Conservation (phyloP, 176 grass and related monocot species). For the Musa troglodytarum region DNA sequence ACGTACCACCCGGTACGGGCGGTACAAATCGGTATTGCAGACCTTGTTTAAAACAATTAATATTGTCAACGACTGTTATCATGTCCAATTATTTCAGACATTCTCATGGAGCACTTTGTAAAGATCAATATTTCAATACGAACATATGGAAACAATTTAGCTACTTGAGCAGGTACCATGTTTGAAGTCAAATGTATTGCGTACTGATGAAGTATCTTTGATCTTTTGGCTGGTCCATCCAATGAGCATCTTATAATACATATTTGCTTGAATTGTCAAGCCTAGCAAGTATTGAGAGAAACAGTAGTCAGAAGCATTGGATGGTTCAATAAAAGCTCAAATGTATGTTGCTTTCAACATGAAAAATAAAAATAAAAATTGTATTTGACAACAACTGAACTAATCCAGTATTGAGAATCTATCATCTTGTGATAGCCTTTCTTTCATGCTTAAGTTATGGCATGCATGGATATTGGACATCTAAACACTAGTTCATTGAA, state of each 20-base stretch:
- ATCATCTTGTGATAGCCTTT: too few relatives aligned
- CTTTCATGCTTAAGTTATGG: too few relatives aligned
- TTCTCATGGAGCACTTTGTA: background rate
- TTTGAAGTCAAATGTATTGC: constrained; percentile 93
- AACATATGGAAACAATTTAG: background rate
- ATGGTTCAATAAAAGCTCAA: background rate
- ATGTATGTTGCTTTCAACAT: too few relatives aligned
- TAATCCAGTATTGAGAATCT: too few relatives aligned
- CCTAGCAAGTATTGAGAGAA: constrained; percentile 41
- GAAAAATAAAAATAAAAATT: too few relatives aligned
- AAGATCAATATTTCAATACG: background rate
- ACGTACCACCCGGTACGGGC: too few relatives aligned
- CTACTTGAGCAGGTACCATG: constrained; percentile 45
- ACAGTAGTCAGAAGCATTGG: background rate
- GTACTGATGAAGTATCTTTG: constrained; percentile 66
- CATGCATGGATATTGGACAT: too few relatives aligned
- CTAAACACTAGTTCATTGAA: too few relatives aligned
- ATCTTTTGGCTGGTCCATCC: constrained; percentile 99
- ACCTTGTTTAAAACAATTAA: too few relatives aligned
- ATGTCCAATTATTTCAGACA: background rate
- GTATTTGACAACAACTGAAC: too few relatives aligned
- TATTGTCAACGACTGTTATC: background rate
- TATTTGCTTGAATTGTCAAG: constrained; percentile 89
- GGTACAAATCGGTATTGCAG: too few relatives aligned
- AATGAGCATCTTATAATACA: constrained; percentile 98